phyloP scores from a whole-genome alignment of 2,329 filamentous ascomycete species.

The Trichoderma breve region DNA sequence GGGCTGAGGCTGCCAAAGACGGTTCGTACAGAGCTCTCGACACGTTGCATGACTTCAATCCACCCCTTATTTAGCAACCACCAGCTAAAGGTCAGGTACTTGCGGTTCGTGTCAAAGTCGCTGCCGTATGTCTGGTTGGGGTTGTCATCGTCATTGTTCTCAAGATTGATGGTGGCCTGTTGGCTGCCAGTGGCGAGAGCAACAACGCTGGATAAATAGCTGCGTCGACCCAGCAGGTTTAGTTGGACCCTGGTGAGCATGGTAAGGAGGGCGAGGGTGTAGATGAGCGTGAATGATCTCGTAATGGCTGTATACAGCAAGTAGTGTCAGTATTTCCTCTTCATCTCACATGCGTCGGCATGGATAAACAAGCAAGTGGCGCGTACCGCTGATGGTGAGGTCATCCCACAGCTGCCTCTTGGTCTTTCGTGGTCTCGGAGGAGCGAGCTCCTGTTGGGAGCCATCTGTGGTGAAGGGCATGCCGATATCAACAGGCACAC shows the following conservation, averaged over 20 bases:
- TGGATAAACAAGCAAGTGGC: not conserved
- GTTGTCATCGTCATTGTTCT: slow-evolving; percentile 90
- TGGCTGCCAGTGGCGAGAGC: slow-evolving; percentile 76
- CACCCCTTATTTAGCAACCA: slow-evolving; percentile 93
- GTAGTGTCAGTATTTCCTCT: not conserved
- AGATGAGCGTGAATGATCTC: slow-evolving; percentile 85
- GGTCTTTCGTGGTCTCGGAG: slow-evolving; percentile 61
- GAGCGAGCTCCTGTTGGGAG: slow-evolving; percentile 36
- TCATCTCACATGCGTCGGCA: not conserved
- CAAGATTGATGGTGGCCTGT: slow-evolving; percentile 77
- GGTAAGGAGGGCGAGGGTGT: slow-evolving; percentile 83
- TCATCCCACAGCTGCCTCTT: slow-evolving; percentile 98
- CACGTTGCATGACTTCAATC: slow-evolving; percentile 75
- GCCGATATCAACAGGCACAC: slow-evolving; percentile 77
- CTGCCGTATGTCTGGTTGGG: slow-evolving; percentile 79
- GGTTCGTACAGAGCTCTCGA: slow-evolving; percentile 81
- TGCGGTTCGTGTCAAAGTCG: slow-evolving; percentile 93
- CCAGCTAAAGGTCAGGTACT: slow-evolving; percentile 96
- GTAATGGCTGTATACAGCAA: slow-evolving; percentile 66
- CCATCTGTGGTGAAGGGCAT: slow-evolving; percentile 53
- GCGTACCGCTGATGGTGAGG: slow-evolving; percentile 88
- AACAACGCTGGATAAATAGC: slow-evolving; percentile 93
- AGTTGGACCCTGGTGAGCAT: slow-evolving; percentile 93
- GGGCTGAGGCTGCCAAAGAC: slow-evolving; percentile 89
- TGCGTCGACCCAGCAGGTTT: slow-evolving; percentile 91